A percentile compares a stretch with the other conserved stretches of the same genome.
These are phyloP conservation scores for Lachancea lanzarotensis DNA, from an alignment of 805 yeast species.

Conservation along the genomic window DNA sequence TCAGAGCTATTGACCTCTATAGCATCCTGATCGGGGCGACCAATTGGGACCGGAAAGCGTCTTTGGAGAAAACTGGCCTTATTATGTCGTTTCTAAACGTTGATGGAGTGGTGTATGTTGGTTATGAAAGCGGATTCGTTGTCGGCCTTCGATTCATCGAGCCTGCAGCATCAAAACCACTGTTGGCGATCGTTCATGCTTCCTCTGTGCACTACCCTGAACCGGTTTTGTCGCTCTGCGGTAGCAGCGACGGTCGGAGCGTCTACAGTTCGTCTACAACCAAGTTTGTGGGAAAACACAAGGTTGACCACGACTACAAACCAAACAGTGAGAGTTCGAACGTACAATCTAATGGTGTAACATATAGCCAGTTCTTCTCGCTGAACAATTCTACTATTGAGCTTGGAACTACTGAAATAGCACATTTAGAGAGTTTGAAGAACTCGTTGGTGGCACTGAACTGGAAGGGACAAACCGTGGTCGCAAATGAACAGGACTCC, in stretches of 20 bases:
- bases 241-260: constrained; percentile 1
- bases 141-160: constrained; percentile 19
- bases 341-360: neutral
- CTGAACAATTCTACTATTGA: neutral
- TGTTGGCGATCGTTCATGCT: constrained; percentile 17
- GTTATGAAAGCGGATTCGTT: constrained; percentile 28
- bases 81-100: constrained; percentile 23
- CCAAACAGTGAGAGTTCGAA: no score
- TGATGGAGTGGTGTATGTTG: constrained; percentile 18
- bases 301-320: neutral
- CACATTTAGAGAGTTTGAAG: constrained; percentile 12
- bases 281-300: constrained; percentile 15
- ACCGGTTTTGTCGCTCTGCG: constrained; percentile 21
- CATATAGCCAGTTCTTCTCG: neutral
- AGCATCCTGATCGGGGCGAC: constrained; percentile 7
- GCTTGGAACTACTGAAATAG: constrained; percentile 12
- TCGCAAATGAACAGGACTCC: constrained; percentile 2
- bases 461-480: constrained; percentile 23
- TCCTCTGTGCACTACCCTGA: constrained; percentile 26
- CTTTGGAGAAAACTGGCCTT: constrained; percentile 25
- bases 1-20: constrained; percentile 18
- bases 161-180: neutral
- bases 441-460: constrained; percentile 11
- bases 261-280: constrained; percentile 22
- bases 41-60: constrained; percentile 4